Evolutionary conservation across 495 filamentous ascomycete genomes (phyloP).

Genomic region (Podospora anserina): DNA sequence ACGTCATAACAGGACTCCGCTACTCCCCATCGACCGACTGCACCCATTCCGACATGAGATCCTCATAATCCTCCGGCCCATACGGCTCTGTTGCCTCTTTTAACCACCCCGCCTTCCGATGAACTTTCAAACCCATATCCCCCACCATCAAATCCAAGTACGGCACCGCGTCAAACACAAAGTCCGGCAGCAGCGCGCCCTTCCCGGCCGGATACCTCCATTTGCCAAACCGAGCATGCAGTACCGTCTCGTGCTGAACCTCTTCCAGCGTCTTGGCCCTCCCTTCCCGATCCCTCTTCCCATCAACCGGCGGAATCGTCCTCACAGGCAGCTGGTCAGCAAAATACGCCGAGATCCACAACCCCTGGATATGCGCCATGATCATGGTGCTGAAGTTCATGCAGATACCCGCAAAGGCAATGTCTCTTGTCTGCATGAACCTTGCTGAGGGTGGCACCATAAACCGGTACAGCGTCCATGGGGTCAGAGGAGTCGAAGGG

Average conservation of each 20-base stretch:
- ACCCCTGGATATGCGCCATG: conserved; percentile 62
- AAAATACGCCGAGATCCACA: conserved; percentile 69
- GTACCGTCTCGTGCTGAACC: conserved; percentile 53
- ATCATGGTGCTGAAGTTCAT: conserved; percentile 62
- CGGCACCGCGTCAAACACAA: conserved; percentile 74
- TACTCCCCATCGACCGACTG: not conserved
- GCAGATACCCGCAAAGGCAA: conserved; percentile 65
- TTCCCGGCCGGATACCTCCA: conserved; percentile 67
- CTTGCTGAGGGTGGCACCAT: conserved; percentile 59
- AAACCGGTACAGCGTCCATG: conserved; percentile 61
- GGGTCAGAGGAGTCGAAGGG: conserved; percentile 38
- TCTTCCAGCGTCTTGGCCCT: conserved; percentile 29
- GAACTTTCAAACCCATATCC: conserved; percentile 57
- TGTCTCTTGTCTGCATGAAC: conserved; percentile 52
- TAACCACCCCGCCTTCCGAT: conserved; percentile 45
- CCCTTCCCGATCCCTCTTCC: not conserved
- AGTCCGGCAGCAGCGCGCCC: conserved; percentile 62
- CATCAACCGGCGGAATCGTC: conserved; percentile 18
- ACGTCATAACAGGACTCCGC: not conserved
- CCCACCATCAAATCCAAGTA: conserved; percentile 69
- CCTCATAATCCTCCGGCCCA: conserved; percentile 58
- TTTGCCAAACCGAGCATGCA: conserved; percentile 65
- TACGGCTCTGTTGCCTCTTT: conserved; percentile 55
- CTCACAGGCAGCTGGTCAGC: conserved; percentile 36
- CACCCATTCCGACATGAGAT: conserved; percentile 57